These are phyloP conservation scores for Agaricales sp. DNA, from an alignment of 1,284 basidiomycete genomes.

Conservation along the genomic window DNA sequence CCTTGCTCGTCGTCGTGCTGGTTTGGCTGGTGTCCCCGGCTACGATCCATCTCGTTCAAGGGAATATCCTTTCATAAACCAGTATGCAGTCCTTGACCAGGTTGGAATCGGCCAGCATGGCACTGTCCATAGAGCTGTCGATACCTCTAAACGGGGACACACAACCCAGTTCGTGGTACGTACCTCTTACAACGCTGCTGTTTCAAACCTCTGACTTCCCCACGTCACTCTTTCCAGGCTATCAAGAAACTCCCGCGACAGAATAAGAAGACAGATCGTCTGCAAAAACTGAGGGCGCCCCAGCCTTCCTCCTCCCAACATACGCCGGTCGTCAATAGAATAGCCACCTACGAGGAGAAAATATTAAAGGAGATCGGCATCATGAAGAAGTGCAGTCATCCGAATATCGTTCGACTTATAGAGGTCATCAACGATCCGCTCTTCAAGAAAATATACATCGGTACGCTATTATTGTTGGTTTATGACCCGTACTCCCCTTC, in stretches of 20 bases:
- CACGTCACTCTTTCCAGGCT: conserved; percentile 28
- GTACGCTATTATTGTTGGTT: conserved; percentile 33
- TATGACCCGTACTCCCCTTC: background rate
- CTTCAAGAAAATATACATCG: conserved; percentile 76
- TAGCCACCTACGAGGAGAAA: conserved; percentile 40
- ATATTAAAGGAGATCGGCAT: conserved; percentile 66
- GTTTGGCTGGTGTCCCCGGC: no score
- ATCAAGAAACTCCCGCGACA: conserved; percentile 51
- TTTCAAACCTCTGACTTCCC: background rate
- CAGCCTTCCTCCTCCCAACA: conserved; percentile 25
- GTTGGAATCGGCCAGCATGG: conserved; percentile 54
- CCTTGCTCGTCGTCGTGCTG: no score
- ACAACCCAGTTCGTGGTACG: background rate
- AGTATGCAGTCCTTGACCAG: conserved; percentile 9
- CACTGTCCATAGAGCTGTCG: conserved; percentile 34
- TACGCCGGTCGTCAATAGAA: conserved; percentile 22
- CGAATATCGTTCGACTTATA: conserved; percentile 70
- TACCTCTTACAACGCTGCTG: background rate
- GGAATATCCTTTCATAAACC: background rate
- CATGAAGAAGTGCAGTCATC: conserved; percentile 77
- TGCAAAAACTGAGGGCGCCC: conserved; percentile 28
- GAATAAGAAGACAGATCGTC: conserved; percentile 29
- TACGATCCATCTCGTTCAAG: background rate
- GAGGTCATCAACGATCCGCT: conserved; percentile 85
- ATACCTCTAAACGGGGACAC: background rate